These are phyloP conservation scores for Pichia phayaonensis DNA, from an alignment of 805 yeast genomes.

Conservation along the genomic window DNA sequence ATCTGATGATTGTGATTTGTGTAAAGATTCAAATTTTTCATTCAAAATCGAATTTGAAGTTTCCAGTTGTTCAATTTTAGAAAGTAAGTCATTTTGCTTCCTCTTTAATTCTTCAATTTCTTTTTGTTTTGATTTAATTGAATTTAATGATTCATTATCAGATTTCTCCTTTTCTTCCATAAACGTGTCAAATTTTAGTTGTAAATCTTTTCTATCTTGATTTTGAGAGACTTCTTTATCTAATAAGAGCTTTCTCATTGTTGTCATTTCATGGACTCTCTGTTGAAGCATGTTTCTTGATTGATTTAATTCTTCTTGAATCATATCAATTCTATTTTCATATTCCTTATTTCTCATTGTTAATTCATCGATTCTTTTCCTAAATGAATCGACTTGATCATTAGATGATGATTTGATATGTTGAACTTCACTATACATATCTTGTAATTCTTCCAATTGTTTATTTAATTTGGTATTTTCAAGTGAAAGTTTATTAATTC, in stretches of 20 bases:
- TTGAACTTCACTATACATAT: slow-evolving; percentile 31
- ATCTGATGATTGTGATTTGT: background rate
- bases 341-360: slow-evolving; percentile 61
- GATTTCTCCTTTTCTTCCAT: slow-evolving; percentile 55
- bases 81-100: slow-evolving; percentile 32
- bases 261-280: slow-evolving; percentile 68
- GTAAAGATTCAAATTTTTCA: background rate
- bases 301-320: slow-evolving; percentile 81
- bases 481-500: slow-evolving; percentile 33
- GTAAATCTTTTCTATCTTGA: slow-evolving; percentile 45
- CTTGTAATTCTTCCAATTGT: slow-evolving; percentile 33
- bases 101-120: slow-evolving; percentile 58
- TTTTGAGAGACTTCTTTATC: slow-evolving; percentile 60
- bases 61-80: slow-evolving; percentile 12
- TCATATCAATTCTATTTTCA: slow-evolving; percentile 47
- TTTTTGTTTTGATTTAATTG: slow-evolving; percentile 48
- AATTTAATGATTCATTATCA: slow-evolving; percentile 44
- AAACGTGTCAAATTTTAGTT: slow-evolving; percentile 40
- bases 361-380: slow-evolving; percentile 68
- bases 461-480: slow-evolving; percentile 35
- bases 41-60: slow-evolving; percentile 8
- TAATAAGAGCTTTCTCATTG: slow-evolving; percentile 58
- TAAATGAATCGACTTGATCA: slow-evolving; percentile 41
- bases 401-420: slow-evolving; percentile 20
- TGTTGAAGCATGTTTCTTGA: slow-evolving; percentile 67